Evolutionary conservation across 1,284 basidiomycete genomes (phyloP), one percentile per base, ranked within the genome.

Genomic region (Heterobasidion annosum): DNA sequence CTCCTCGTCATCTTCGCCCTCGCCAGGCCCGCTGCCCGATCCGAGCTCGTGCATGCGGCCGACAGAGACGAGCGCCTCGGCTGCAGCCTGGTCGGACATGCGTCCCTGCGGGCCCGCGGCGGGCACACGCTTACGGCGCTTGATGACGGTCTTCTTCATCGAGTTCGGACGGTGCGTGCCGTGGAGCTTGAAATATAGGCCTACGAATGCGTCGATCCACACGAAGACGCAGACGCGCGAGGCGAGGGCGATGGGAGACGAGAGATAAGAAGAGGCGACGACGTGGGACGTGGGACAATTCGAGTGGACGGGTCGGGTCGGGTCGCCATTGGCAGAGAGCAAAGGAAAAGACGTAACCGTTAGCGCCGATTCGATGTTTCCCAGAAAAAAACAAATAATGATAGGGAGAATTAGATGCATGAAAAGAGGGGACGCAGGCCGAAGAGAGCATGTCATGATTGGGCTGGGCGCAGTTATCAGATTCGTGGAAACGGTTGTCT

Each of bases 121-220:
- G 50, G 94, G 91, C 34, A 98, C 93, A 61, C 96, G 87, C 74
- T 98, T 98, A 59, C 96, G 80, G 40, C 96, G 84, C 75, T 99
- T 99, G 78, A 99, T 99, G 63, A 98, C 93, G 2, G 92, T 91
- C 77, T 98, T 98, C 73, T 97, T 98, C 93, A 99, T 95, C 56
- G 93, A 93, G 59, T 96, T 96, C 35, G 96, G 96, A 46, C 96
- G 85, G 64, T 98, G 94, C 0, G 92, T 93, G 55, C 94, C 93
- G 75, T 99, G 96, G 10, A 99, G 80, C 73, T 99, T 99, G 78
- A 94, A 95, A 73, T 98, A 99, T 5, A 99, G 81, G 57, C 94
- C 93, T 96, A 43, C 34, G 46, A 15, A 19, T 25, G 25, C 25
- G 25, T 25, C 25, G 25, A 25, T n/a, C 19, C 19, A 33, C 18